Percentiles rank a stretch among this genome's conserved stretches.
phyloP scores from a whole-genome alignment of 495 filamentous ascomycete species.

The Immersiella caudata region DNA sequence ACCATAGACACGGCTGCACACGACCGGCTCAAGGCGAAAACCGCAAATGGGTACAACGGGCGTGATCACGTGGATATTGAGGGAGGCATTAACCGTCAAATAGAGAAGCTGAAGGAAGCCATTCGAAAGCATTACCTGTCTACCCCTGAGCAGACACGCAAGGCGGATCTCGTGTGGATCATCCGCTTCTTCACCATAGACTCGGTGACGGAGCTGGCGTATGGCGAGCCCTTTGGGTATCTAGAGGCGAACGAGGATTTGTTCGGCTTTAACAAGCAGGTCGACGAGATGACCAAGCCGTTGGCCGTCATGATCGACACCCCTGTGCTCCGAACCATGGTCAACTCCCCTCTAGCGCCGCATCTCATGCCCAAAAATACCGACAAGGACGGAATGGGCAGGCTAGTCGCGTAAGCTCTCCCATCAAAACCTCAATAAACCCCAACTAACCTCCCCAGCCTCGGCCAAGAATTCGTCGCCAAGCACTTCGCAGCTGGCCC shows the following conservation, averaged over 20 bases:
- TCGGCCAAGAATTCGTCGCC: slow-evolving; percentile 18
- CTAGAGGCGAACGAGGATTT: slow-evolving; percentile 10
- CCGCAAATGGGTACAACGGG: slow-evolving; percentile 46
- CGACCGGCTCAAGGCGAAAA: slow-evolving; percentile 42
- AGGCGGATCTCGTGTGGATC: slow-evolving; percentile 44
- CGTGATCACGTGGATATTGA: slow-evolving; percentile 49
- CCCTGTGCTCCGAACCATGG: slow-evolving; percentile 7
- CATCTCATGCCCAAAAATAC: slow-evolving; percentile 15
- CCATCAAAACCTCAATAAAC: not conserved
- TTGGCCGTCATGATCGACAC: slow-evolving; percentile 13
- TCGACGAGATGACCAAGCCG: slow-evolving; percentile 14
- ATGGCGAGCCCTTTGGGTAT: slow-evolving; percentile 19
- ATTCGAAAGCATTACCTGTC: slow-evolving; percentile 46
- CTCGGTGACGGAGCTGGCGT: slow-evolving; percentile 42
- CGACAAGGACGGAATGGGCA: slow-evolving; percentile 19
- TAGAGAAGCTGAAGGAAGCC: slow-evolving; percentile 40
- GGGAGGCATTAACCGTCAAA: slow-evolving; percentile 41
- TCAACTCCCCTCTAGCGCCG: slow-evolving; percentile 12
- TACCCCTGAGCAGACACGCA: slow-evolving; percentile 28
- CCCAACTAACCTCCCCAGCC: slow-evolving; percentile 3
- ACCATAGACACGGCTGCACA: slow-evolving; percentile 28
- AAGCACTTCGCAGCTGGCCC: slow-evolving; percentile 9
- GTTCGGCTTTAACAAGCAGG: slow-evolving; percentile 14
- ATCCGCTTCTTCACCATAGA: slow-evolving; percentile 52
- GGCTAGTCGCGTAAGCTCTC: slow-evolving; percentile 15